phyloP scores from a whole-genome alignment of 73 alveolate species.

The Tetrahymena borealis region DNA sequence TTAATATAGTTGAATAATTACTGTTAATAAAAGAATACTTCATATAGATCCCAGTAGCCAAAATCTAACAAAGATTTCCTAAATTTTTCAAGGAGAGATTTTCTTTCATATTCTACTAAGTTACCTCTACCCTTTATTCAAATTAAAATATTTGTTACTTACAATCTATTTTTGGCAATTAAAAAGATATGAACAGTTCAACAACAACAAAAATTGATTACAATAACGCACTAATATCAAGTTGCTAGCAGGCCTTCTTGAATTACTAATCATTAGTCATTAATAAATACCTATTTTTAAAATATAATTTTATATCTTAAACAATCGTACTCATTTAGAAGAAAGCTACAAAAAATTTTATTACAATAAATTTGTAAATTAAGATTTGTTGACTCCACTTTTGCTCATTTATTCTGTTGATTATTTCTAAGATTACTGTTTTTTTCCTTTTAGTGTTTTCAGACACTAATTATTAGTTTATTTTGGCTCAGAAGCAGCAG shows the following conservation, averaged over 20 bases:
- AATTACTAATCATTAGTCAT: neutral
- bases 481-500: too few species aligned
- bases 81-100: neutral
- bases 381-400: too few species aligned
- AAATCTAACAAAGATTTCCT: neutral
- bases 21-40: neutral
- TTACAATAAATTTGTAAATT: too few species aligned
- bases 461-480: too few species aligned
- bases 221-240: neutral
- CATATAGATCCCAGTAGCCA: neutral
- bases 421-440: too few species aligned
- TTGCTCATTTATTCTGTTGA: too few species aligned
- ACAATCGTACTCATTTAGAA: too few species aligned
- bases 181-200: neutral
- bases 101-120: neutral
- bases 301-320: too few species aligned
- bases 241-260: neutral
- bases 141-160: neutral
- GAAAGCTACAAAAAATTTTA: too few species aligned
- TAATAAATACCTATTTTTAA: neutral
- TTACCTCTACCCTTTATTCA: neutral
- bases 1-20: neutral
- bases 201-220: neutral
- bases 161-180: too few species aligned
- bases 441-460: too few species aligned